phyloP scores from a whole-genome alignment of 495 filamentous ascomycete genomes.

The Monascus purpureus region DNA sequence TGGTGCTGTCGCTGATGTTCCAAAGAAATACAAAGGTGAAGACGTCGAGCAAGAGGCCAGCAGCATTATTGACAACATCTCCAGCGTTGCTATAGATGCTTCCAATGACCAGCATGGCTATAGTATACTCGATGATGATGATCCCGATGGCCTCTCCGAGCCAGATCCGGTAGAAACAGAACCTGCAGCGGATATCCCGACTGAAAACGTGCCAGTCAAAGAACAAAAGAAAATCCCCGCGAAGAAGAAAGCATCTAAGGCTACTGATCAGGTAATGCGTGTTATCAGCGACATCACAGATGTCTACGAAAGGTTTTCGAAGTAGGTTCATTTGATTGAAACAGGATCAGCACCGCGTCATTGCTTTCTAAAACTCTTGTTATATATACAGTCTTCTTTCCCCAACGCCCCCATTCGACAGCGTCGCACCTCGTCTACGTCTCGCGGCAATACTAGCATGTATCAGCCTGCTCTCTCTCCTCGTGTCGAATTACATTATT shows the following conservation, averaged over 20 bases:
- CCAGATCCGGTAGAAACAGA: constrained; percentile 52
- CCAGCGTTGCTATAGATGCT: constrained; percentile 58
- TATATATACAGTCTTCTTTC: constrained; percentile 44
- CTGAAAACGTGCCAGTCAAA: constrained; percentile 21
- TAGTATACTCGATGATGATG: constrained; percentile 27
- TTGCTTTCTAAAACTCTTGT: constrained; percentile 2
- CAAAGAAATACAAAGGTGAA: constrained; percentile 75
- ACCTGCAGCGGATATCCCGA: constrained; percentile 31
- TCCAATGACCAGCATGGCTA: constrained; percentile 60
- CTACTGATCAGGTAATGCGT: constrained; percentile 68
- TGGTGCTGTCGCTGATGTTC: constrained; percentile 67
- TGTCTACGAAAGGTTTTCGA: constrained; percentile 67
- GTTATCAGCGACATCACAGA: constrained; percentile 58
- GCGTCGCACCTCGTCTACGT: constrained; percentile 44
- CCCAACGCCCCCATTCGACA: constrained; percentile 64
- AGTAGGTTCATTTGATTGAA: too few species aligned
- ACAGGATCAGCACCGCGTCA: background rate
- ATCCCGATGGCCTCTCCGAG: constrained; percentile 30
- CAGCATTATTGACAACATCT: constrained; percentile 66
- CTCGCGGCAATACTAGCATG: constrained; percentile 47
- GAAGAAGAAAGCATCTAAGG: constrained; percentile 62
- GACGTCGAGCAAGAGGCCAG: constrained; percentile 75
- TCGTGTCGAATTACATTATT: constrained; percentile 60
- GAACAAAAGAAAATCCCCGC: constrained; percentile 73
- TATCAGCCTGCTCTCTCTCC: constrained; percentile 40